Base-by-base conservation (phyloP, 2,329 filamentous ascomycete species). In the Annulohypoxylon truncatum region DNA sequence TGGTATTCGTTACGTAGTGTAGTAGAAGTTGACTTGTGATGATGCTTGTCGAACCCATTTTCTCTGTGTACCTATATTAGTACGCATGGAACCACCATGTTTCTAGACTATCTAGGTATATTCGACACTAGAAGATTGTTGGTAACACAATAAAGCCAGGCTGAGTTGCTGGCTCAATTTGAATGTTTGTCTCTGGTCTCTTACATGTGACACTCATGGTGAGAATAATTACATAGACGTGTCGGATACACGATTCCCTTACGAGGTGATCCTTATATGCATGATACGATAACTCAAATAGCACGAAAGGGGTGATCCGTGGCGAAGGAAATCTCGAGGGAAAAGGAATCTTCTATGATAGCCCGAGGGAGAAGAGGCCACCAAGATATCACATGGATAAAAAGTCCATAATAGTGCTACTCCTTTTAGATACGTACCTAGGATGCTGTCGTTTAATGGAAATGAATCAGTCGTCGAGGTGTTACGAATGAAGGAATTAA, bases 401-500 rank as follows among this genome's bases (percentile, higher is more conserved):
- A 3, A 38, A 18, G 15, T 9, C 35, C 5, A 18, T 3, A 15
- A 4, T 15, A 38, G 2, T 2, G 6, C 15, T 15, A 5, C 8
- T 8, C 3, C 4, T 2, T 38, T 33, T 15, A 18, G 8, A 10
- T 33, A 51, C 4, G 10, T 13, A 22, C 33, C 20, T 22, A 40
- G n/a, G 13, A 40, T 42, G 29, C 3, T 9, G 18, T 35, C 2
- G n/a, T 42, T 53, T 22, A 20, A 28, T 33, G 22, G 26, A 28
- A 7, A 3, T 42, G 31, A 46, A 48, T 12, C 15, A 50, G 18
- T 20, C 47, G 31, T 31, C 8, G 8, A 6, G 6, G 20, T 22
- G 10, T n/a, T 31, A 54, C 18, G 6, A 40, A 4, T 29, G 22
- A 10, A 51, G 20, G n/a, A 46, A 62, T 59, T 51, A 59, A 28